Evolutionary conservation across 2,329 filamentous ascomycete species (phyloP), one percentile per base, ranked within the genome.

Genomic region (Colletotrichum euphorbiae): DNA sequence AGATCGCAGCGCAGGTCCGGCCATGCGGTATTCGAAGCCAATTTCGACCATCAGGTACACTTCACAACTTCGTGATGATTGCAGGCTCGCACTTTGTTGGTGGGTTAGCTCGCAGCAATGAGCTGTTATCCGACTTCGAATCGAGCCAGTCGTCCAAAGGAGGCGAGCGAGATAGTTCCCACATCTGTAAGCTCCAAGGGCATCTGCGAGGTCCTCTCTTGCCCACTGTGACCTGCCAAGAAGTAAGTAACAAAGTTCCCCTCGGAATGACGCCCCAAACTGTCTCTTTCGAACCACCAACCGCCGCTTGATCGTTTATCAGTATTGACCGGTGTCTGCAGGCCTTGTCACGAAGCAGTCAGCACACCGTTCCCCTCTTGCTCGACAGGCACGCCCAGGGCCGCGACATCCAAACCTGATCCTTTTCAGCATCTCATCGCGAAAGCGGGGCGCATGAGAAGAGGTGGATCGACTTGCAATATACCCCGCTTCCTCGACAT

Each of bases 271-370:
- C 36, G 21, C 58, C 38, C 21, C n/a, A 17, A n/a, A n/a, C 8
- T 15, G 17, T n/a, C 33, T 15, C 38, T 31, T 13, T 8, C 24
- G 51, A 17, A 33, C 36, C 4, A 21, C 46, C 21, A 36, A 52
- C 58, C 24, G 15, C 31, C 43, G 19, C 43, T 17, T 28, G 31
- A n/a, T 31, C 15, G n/a, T 31, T 13, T n/a, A 42, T 43, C 15
- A 15, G 17, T 31, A 33, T 36, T 61, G 58, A 52, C 58, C 33
- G 24, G 33, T 33, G 21, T 6, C 31, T 61, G 33, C 58, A 52
- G 46, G 46, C 38, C 36, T 33, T 19, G n/a, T 52, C 46, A 43
- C 46, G 6, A 51, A 13, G 9, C 24, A 7, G 38, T 17, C 46
- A 61, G 19, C 15, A 36, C 15, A 43, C n/a, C 38, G 31, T 13